Conservation (phyloP, 1,139 yeast species). For the Pneumocystis canis region DNA sequence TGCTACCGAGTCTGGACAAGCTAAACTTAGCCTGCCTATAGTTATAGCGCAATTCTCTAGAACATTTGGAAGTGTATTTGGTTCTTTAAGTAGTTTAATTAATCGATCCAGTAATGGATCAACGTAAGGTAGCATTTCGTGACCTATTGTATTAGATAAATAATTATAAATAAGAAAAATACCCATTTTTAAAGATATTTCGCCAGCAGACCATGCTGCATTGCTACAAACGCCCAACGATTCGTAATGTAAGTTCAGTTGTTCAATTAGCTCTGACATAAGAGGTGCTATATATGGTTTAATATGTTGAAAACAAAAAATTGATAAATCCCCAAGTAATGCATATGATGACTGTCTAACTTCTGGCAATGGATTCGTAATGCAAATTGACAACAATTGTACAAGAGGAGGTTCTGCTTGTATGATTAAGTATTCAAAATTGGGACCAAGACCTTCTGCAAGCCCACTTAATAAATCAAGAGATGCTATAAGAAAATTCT, state of each 20-base stretch:
- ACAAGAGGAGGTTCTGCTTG: conserved; percentile 33
- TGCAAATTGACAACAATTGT: conserved; percentile 51
- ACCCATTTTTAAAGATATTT: conserved; percentile 49
- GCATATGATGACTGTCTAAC: conserved; percentile 91
- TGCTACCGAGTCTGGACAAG: conserved; percentile 45
- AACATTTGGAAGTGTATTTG: conserved; percentile 38
- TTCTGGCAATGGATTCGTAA: conserved; percentile 65
- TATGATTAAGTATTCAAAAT: conserved; percentile 42
- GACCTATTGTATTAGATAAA: not conserved
- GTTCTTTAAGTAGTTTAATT: conserved; percentile 46
- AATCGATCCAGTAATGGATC: conserved; percentile 46
- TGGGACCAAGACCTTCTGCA: conserved; percentile 68
- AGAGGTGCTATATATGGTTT: conserved; percentile 44
- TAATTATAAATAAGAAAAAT: conserved; percentile 10
- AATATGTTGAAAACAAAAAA: conserved; percentile 43
- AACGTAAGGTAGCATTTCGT: conserved; percentile 44
- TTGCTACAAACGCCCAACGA: conserved; percentile 63
- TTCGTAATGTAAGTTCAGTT: conserved; percentile 43
- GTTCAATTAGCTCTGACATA: conserved; percentile 43
- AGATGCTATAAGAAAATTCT: conserved; percentile 79
- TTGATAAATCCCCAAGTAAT: conserved; percentile 72
- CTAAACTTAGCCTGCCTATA: conserved; percentile 71
- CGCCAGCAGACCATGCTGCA: conserved; percentile 91
- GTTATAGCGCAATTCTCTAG: conserved; percentile 86
- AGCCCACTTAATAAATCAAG: conserved; percentile 82